Percentiles rank a stretch among this genome's conserved stretches.
Conservation (phyloP, 2,329 filamentous ascomycete species). For the Colletotrichum falcatum region DNA sequence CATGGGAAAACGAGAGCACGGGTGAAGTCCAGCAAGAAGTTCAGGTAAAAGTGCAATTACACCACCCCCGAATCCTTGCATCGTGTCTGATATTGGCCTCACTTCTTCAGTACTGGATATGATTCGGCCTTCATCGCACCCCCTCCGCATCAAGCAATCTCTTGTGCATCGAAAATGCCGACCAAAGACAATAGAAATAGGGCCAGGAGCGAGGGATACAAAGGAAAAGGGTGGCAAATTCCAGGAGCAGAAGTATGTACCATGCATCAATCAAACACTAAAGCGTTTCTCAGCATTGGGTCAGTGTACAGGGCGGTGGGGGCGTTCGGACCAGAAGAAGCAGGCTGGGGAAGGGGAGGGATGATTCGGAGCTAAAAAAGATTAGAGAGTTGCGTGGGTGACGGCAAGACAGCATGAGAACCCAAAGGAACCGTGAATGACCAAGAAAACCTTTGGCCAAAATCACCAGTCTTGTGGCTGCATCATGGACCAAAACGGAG, state of each 20-base stretch:
- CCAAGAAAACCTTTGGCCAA: not conserved
- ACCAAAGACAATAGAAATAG: conserved; percentile 3
- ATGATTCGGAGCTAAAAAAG: not conserved
- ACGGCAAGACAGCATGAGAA: not conserved
- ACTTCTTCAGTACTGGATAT: not conserved
- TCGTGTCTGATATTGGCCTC: not conserved
- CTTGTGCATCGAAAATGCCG: not conserved
- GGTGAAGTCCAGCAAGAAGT: not conserved
- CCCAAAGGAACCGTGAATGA: not conserved
- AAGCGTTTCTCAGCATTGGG: not conserved
- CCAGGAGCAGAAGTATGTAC: not conserved
- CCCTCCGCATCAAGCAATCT: not conserved
- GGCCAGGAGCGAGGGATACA: not conserved
- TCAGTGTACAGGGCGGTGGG: not conserved
- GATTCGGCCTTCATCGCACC: not conserved
- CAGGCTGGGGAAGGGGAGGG: not conserved
- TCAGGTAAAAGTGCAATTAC: not conserved
- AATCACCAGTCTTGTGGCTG: not conserved
- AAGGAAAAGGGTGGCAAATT: not conserved
- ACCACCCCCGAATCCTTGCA: not conserved
- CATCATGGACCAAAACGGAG: not conserved
- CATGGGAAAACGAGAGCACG: not conserved
- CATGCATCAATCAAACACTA: not conserved
- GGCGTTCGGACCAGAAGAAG: not conserved
- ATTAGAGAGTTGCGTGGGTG: not conserved